Evolutionary conservation across 306 rosid genomes (phyloP).

Genomic region (apple (Malus domestica)): DNA sequence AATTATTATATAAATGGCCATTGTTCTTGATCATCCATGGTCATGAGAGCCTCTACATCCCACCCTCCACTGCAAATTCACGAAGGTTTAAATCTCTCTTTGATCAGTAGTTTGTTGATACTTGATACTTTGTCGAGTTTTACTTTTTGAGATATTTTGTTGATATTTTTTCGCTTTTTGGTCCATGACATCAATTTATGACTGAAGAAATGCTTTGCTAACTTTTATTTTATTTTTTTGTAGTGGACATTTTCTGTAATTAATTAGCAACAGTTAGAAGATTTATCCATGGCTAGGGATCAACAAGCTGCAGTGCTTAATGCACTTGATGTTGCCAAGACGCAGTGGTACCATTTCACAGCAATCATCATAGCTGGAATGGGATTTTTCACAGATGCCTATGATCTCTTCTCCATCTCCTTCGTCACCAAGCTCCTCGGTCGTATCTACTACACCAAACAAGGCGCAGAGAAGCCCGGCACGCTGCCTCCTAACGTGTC

Average conservation of each 20-base stretch:
- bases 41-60: not conserved
- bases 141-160: too few species aligned
- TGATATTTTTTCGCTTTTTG: too few species aligned
- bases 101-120: too few species aligned
- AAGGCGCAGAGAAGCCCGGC: not conserved
- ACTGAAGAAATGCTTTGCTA: not conserved
- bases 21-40: not conserved
- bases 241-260: not conserved
- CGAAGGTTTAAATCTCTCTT: not conserved
- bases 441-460: not conserved
- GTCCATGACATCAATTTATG: too few species aligned
- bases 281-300: not conserved
- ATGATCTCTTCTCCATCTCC: slow-evolving; percentile 1
- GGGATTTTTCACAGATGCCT: slow-evolving; percentile 8
- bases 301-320: slow-evolving; percentile 1
- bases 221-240: not conserved
- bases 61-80: not conserved
- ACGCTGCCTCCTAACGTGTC: not conserved
- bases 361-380: slow-evolving; percentile 6
- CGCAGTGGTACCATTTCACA: not conserved
- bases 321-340: slow-evolving; percentile 6
- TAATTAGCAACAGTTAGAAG: not conserved
- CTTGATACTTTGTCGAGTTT: too few species aligned
- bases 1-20: not conserved
- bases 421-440: not conserved